Percentiles rank a stretch among this genome's conserved stretches.
Conservation (phyloP, 176 grass and related monocot species). For the Eleusine coracana region DNA sequence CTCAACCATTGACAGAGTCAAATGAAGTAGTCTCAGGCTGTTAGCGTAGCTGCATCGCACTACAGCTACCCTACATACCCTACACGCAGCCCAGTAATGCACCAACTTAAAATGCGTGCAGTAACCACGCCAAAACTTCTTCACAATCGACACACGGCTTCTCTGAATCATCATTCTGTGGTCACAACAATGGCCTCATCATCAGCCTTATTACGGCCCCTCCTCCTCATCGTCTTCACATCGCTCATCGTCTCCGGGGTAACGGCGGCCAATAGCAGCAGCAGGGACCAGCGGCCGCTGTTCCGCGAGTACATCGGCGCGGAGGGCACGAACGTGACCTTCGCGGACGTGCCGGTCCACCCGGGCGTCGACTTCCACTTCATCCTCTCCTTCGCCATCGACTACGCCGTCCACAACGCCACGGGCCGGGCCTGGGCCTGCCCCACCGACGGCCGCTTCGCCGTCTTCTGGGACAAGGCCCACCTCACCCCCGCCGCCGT, state of each 20-base stretch:
- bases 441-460: slow-evolving; percentile 46
- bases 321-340: slow-evolving; percentile 21
- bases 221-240: not conserved
- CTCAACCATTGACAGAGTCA: not conserved
- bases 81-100: not conserved
- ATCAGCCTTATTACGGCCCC: not conserved
- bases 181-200: not conserved
- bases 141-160: not conserved
- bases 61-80: not conserved
- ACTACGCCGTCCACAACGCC: slow-evolving; percentile 36
- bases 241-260: not conserved
- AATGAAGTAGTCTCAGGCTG: not conserved
- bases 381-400: slow-evolving; percentile 65
- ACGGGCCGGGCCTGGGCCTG: fast-evolving
- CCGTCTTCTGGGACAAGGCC: slow-evolving; percentile 37
- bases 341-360: slow-evolving; percentile 56
- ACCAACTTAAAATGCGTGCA: slow-evolving; percentile 13
- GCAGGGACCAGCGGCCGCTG: slow-evolving; percentile 21
- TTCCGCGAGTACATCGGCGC: slow-evolving; percentile 60
- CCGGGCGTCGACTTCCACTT: slow-evolving; percentile 53
- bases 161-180: not conserved
- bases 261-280: not conserved
- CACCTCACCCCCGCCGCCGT: slow-evolving; percentile 36
- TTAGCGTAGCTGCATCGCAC: not conserved
- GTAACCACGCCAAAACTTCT: not conserved